Base-by-base conservation (phyloP, 495 filamentous ascomycete species). In the Amorphotheca resinae region DNA sequence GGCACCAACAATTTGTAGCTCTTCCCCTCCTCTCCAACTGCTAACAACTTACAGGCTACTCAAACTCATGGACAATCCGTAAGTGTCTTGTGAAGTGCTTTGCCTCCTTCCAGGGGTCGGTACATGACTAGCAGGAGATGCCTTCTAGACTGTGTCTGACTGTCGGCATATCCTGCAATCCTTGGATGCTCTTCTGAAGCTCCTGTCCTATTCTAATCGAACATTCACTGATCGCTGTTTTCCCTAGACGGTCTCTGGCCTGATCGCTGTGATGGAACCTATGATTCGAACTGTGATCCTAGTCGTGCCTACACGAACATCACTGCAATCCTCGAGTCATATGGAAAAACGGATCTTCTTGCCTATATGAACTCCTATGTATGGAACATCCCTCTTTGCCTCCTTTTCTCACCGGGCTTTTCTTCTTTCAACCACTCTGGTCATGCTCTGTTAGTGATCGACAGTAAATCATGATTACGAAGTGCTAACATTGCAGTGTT, bases 211-310 rank as follows among this genome's bases (percentile, higher is more conserved):
- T 43, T 16, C 37, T n/a, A n/a, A n/a, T n/a, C n/a, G n/a, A n/a
- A n/a, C n/a, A n/a, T n/a, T n/a, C n/a, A n/a, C n/a, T n/a, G n/a
- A n/a, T n/a, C n/a, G n/a, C n/a, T n/a, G n/a, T n/a, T n/a, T n/a
- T 11, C 25, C 11, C 25, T 5, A 28, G 25, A 56, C 14, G 48
- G 46, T 1, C 51, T 54, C 21, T 54, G 56, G 77, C 81, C 80
- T 4, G 79, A 84, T 57, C 71, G 77, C 50, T 86, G 82, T 53
- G 75, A 80, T 50, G 82, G 82, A 22, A 77, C 74, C 8, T 86
- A 72, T 52, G 70, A 82, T 16, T 59, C 69, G 37, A 73, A 67
- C 55, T 85, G 80, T 52, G 82, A 86, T 48, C 50, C 65, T 6
- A 58, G 48, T 18, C 67, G 82, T 26, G 68, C 59, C 21, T 85